phyloP scores from a whole-genome alignment of 2,329 filamentous ascomycete genomes.

The Penicillium sp. region DNA sequence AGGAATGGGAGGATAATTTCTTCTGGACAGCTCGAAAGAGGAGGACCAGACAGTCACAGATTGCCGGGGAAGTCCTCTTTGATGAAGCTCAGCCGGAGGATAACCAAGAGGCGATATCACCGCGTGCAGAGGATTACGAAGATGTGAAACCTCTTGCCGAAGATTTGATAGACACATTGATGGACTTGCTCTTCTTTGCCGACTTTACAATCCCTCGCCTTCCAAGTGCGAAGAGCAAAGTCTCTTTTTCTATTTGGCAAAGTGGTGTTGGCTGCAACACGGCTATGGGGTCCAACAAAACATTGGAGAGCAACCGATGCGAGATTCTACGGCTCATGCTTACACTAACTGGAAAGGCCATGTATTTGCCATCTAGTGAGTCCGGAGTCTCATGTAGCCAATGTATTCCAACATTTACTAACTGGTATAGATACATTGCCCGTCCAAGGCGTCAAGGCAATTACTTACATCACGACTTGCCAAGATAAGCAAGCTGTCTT shows the following conservation, averaged over 20 bases:
- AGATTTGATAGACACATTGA: constrained; percentile 83
- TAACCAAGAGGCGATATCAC: constrained; percentile 47
- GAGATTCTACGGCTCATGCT: constrained; percentile 85
- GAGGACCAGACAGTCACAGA: constrained; percentile 63
- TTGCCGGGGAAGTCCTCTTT: constrained; percentile 76
- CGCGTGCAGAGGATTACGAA: constrained; percentile 64
- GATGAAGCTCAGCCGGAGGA: constrained; percentile 65
- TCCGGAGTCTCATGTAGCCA: constrained; percentile 1
- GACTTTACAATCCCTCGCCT: constrained; percentile 80
- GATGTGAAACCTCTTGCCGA: constrained; percentile 85
- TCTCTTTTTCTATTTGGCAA: constrained; percentile 95
- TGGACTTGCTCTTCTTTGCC: constrained; percentile 87
- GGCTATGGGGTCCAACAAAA: constrained; percentile 80
- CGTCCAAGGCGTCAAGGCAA: constrained; percentile 73
- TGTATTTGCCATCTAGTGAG: constrained; percentile 80
- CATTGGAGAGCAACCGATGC: constrained; percentile 87
- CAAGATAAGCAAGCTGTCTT: constrained; percentile 88
- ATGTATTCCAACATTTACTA: neutral
- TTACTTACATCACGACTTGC: constrained; percentile 86
- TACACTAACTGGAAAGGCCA: constrained; percentile 81
- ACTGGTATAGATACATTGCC: constrained; percentile 60
- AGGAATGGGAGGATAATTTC: constrained; percentile 85
- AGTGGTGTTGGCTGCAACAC: constrained; percentile 95
- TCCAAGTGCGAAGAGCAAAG: constrained; percentile 69
- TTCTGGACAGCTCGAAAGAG: constrained; percentile 80